Evolutionary conservation across 106 monocot genomes (phyloP), one percentile per base, ranked within the genome.

Genomic region (Phalaenopsis equestris): DNA sequence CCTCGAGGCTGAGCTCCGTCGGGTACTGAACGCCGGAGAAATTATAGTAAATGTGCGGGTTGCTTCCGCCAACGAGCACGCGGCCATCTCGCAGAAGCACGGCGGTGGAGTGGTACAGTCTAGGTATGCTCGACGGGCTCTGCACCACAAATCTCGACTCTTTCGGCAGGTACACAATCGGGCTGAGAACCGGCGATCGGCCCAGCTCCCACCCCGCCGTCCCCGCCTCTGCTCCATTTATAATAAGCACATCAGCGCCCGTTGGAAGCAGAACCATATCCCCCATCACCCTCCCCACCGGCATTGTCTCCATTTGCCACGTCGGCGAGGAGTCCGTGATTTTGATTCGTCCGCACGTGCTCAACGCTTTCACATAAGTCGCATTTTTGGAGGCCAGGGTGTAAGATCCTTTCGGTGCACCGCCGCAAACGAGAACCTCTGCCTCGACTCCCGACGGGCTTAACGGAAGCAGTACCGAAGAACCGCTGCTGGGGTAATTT

Each of bases 401-500:
- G 73, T 75, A 90, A 1, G 92, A 77, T 1, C 83, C 88, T 16
- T 23, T 76, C 15, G 84, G 86, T 1, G 90, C 84, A 14, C 92
- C 92, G 8, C 92, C 92, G 72, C 92, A 92, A 21, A 92, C 36
- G 21, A 92, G 64, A 1, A 92, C 85, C 64, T 92, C 90, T 0
- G 92, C 86, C 39, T 84, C 87, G 16, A 18, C 30, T 11, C 67
- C 77, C 4, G 75, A 12, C 30, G 75, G 6, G 41, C 43, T 77
- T 30, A 88, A 14, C 17, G 92, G 88, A n/a, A 92, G 86, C 23
- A 92, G 81, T 0, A 90, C 92, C 3, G 92, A 92, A 18, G 92
- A 92, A 16, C 86, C 92, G 11, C 78, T 42, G 88, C 90, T 92
- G 12, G 92, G 92, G 77, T 92, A 92, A 81, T 88, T 92, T n/a